Evolutionary conservation across 768 basidiomycete species (phyloP), one percentile per base, ranked within the genome.

Genomic region (Chalciporus sphaerocephalus): DNA sequence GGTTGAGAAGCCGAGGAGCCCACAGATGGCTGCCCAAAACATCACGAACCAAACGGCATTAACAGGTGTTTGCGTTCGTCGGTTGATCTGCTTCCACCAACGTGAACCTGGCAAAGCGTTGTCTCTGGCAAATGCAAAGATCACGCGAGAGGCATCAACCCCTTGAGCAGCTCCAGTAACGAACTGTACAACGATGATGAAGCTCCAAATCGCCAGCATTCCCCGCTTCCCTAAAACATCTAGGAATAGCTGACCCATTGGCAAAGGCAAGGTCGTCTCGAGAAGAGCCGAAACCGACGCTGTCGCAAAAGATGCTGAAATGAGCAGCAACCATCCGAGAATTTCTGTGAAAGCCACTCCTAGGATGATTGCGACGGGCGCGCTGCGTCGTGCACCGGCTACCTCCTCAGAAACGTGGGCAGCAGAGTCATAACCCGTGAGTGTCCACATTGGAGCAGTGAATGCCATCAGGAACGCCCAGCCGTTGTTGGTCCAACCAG

Each of bases 1-100:
- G 32, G 58, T 57, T 5, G 81, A 84, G 62, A 87, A 87, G 0
- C 85, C 83, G 7, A 87, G 62, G 4, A 84, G 63, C 9, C 84
- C 84, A 34, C 79, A 81, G 22, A 87, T 51, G 3, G 68, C 79
- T 7, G 84, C 61, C 33, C 66, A 58, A 25, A 63, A 60, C 67
- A 86, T 82, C 20, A 86, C 85, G 36, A 87, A 70, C 85, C 85
- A 87, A 5, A 84, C 85, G 2, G 85, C 85, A 48, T 86, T 80
- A 11, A 86, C 83, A 0, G 85, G 85, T 6, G 85, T 87, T 55
- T 78, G 78, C 1, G 84, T 85, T 51, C 59, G 57, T 5, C 45
- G 58, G 49, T 82, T 82, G 43, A 87, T 74, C 43, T 61, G 68
- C 55, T 84, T 85, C 84, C 82, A 85, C 71, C 73, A 81, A 20